Base-by-base conservation (phyloP, 2,329 filamentous ascomycete genomes). In the Aspergillus transmontanensis region DNA sequence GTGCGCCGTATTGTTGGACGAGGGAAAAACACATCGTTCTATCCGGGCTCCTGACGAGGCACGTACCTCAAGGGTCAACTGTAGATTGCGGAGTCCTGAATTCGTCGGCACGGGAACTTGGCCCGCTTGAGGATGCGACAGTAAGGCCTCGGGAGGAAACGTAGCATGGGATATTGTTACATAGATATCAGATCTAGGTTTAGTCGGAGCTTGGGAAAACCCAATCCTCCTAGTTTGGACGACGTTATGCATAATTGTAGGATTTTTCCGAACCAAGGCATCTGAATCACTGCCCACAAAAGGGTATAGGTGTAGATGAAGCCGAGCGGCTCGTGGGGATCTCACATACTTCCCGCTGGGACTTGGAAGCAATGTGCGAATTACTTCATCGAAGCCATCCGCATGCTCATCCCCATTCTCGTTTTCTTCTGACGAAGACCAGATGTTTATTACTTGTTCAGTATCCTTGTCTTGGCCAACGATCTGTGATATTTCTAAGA, bases 111-210 rank as follows among this genome's bases (percentile, higher is more conserved):
- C 82, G 2, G 90, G 89, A 12, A 94, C 89, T 66, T 90, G 91
- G n/a, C 92, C 93, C 39, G 90, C 89, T 71, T 96, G 92, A 0
- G 88, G 87, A 72, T 90, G 89, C 10, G 87, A 86, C 26, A 90
- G 78, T 46, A 86, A 81, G 12, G 86, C 85, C 67, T 87, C 85
- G 62, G 89, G 88, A 21, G 90, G 89, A 28, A 99, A 82, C n/a
- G 89, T 84, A 0, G 93, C 91, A 66, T 93, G 89, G 62, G 89
- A 88, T 55, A 99, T 79, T 0, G 93, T 97, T 51, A 99, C 79
- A 75, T 99, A 99, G 57, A 99, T 98, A 76, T 99, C 96, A 12
- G 93, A 97, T 71, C 96, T 86, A 19, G 91, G 85, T 74, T 93
- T 94, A 0, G 90, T 93, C 0, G 95, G 94, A 1, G 94, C 94